These are phyloP conservation scores for Xylaria multiplex DNA, from an alignment of 2,329 filamentous ascomycete species.

Conservation along the genomic window DNA sequence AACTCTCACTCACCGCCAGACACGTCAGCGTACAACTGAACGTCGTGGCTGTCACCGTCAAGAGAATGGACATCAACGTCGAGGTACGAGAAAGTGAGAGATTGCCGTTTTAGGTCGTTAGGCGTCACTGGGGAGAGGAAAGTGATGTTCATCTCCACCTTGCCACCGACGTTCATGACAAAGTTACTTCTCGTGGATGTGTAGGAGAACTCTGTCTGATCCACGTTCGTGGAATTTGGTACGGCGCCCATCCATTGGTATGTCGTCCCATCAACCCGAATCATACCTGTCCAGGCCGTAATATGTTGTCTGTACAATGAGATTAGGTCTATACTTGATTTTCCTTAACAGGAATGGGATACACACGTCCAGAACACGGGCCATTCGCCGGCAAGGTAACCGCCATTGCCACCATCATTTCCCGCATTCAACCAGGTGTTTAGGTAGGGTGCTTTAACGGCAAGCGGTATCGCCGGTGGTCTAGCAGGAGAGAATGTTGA, in stretches of 20 bases:
- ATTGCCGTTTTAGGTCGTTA: conserved; percentile 72
- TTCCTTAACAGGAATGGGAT: neutral
- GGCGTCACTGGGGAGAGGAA: conserved; percentile 78
- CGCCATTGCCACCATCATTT: conserved; percentile 69
- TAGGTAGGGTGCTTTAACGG: conserved; percentile 79
- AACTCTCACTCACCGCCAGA: conserved; percentile 65
- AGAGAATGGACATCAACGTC: conserved; percentile 69
- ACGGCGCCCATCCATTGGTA: conserved; percentile 76
- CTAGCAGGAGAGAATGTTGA: conserved; percentile 72
- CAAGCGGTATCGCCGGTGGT: conserved; percentile 75
- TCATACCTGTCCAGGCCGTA: conserved; percentile 74
- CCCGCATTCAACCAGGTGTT: conserved; percentile 75
- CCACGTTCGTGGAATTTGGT: conserved; percentile 58
- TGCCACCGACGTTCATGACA: conserved; percentile 69
- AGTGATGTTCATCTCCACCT: conserved; percentile 72
- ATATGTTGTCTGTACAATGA: conserved; percentile 58
- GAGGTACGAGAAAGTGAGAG: conserved; percentile 76
- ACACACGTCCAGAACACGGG: conserved; percentile 74
- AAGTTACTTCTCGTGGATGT: conserved; percentile 79
- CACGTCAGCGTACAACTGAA: conserved; percentile 78
- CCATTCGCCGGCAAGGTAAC: conserved; percentile 75
- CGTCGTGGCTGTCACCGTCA: conserved; percentile 70
- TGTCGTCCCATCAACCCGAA: conserved; percentile 71
- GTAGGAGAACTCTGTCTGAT: conserved; percentile 73
- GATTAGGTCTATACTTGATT: conserved; percentile 30